Conservation (phyloP, 345 rosid species). For the Gynandropsis gynandra region DNA sequence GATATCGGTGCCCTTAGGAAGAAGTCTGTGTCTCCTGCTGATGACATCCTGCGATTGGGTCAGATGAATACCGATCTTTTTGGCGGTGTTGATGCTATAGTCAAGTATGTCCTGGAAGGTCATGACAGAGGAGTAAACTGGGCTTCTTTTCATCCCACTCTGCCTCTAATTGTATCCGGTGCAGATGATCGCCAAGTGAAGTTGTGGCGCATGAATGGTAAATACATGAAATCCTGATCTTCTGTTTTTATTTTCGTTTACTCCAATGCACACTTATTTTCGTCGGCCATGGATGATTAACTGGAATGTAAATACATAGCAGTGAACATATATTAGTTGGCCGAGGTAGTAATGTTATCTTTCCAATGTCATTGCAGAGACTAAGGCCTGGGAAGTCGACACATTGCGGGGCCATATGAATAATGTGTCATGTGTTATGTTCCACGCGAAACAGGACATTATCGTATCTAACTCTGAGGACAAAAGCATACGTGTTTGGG, state of each 20-base stretch:
- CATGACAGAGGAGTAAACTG: slow-evolving; percentile 95
- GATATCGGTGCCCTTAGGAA: slow-evolving; percentile 79
- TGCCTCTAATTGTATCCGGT: slow-evolving; percentile 83
- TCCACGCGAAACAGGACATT: slow-evolving; percentile 82
- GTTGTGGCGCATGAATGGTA: slow-evolving; percentile 92
- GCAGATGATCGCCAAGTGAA: slow-evolving; percentile 97
- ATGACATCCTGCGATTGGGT: slow-evolving; percentile 64
- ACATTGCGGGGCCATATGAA: slow-evolving; percentile 89
- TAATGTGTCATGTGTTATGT: slow-evolving; percentile 83
- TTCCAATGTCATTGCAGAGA: slow-evolving; percentile 45
- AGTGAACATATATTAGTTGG: not conserved
- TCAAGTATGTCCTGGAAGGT: slow-evolving; percentile 86
- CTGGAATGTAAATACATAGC: not conserved
- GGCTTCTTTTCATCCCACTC: slow-evolving; percentile 86
- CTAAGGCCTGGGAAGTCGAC: slow-evolving; percentile 96
- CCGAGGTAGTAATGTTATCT: not conserved
- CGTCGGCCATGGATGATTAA: not conserved
- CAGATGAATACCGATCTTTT: slow-evolving; percentile 84
- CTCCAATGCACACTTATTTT: not conserved
- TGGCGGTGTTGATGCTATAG: slow-evolving; percentile 85
- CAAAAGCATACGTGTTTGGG: slow-evolving; percentile 91
- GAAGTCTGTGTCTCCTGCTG: slow-evolving; percentile 79
- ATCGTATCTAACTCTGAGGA: slow-evolving; percentile 90
- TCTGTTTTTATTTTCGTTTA: not conserved
- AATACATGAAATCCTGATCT: not conserved